phyloP scores from a whole-genome alignment of 176 grass and related monocot genomes.

The Rhynchospora tenuis region DNA sequence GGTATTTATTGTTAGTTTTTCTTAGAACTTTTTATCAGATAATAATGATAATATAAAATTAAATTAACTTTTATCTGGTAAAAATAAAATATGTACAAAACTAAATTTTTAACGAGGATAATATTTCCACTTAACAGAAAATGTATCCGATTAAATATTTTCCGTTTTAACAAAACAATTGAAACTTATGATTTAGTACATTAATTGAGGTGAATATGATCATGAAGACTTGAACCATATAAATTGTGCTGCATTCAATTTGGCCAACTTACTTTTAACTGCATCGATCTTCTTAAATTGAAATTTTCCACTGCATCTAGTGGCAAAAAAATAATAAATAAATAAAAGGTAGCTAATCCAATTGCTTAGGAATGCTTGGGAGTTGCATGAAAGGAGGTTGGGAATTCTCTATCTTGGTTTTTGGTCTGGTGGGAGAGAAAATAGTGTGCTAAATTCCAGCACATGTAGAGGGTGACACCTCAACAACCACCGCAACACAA shows the following conservation, averaged over 20 bases:
- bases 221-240: background rate
- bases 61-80: no score
- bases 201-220: background rate
- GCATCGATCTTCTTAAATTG: background rate
- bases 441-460: conserved; percentile 24
- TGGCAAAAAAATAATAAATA: background rate
- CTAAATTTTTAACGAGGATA: no score
- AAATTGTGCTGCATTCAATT: background rate
- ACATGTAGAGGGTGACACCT: conserved; percentile 1
- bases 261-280: background rate
- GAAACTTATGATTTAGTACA: background rate
- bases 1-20: no score
- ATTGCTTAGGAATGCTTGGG: background rate
- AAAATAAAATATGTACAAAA: no score
- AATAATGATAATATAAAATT: no score
- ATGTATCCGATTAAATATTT: background rate
- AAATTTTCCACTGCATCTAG: background rate
- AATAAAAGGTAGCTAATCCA: background rate
- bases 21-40: no score
- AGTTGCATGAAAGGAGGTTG: conserved; percentile 17
- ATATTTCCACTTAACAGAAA: no score
- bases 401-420: conserved; percentile 6
- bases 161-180: background rate
- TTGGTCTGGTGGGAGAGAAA: conserved; percentile 21
- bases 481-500: conserved; percentile 6